Base-by-base conservation (phyloP, 805 yeast genomes). In the Candida montana region DNA sequence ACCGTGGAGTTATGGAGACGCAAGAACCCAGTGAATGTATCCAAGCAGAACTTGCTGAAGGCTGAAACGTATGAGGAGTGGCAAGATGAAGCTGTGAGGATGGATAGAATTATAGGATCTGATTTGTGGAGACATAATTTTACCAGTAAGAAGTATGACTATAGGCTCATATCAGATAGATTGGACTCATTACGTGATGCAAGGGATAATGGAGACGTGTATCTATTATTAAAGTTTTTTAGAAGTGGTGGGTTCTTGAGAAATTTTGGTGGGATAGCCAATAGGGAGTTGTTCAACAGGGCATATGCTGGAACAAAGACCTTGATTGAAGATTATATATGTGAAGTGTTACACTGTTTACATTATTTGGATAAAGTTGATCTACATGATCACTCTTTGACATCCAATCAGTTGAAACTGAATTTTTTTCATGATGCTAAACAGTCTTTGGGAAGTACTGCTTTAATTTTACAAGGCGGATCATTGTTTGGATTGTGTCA, bases 401-500 rank as follows among this genome's bases (percentile, higher is more conserved):
- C 50, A 37, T 60, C 47, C 48, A 65, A 40, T 51, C 91, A 75
- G 64, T 66, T 69, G 59, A 84, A 75, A 53, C 70, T 75, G 48
- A 89, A 76, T 62, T 87, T 85, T 61, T 89, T 83, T 65, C 93
- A 80, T 58, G 96, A 82, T 64, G 87, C 86, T 15, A 75, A 86
- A 52, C 89, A 88, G 58, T 81, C 95, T 0, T 77, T 84, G 59
- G 99, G 99, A 0, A 77, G 87, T 36, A 88, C 98, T 0, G 97
- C 97, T 0, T 68, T 93, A 42, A 77, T 91, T 30, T 67, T 93
- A 20, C 97, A 93, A 62, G 99, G 99, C 23, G 98, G 99, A 2
- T 84, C 97, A 0, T 65, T 93, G 18, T 93, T 91, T 65, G 98
- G 99, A 0, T 66, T 93, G 47, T 90, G 95, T 54, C 99, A 93